Conservation (phyloP, 1,284 basidiomycete genomes). For the Fomitopsis palustris region DNA sequence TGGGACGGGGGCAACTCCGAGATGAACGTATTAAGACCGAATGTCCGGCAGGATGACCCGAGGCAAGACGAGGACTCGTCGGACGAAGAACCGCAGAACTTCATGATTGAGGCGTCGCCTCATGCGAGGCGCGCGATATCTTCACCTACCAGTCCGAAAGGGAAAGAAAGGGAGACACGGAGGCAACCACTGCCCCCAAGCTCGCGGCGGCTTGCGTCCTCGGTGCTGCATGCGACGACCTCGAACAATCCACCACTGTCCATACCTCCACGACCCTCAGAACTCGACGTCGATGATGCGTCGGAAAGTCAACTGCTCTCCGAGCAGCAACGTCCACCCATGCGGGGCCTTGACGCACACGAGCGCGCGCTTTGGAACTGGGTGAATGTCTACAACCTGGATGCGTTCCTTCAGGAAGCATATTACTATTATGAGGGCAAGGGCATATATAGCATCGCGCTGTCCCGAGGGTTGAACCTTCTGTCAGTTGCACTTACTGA, state of each 20-base stretch:
- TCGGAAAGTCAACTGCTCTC: slow-evolving; percentile 19
- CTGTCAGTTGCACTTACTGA: slow-evolving; percentile 59
- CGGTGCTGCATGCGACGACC: slow-evolving; percentile 32
- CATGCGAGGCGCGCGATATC: slow-evolving; percentile 31
- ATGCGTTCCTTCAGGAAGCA: slow-evolving; percentile 92
- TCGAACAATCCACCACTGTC: slow-evolving; percentile 28
- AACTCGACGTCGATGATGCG: slow-evolving; percentile 42
- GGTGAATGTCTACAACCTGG: slow-evolving; percentile 97
- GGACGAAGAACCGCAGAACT: slow-evolving; percentile 79
- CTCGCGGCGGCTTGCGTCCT: slow-evolving; percentile 17
- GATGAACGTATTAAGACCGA: slow-evolving; percentile 57
- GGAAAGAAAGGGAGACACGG: slow-evolving; percentile 31
- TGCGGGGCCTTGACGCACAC: slow-evolving; percentile 77
- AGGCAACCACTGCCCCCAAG: slow-evolving; percentile 24
- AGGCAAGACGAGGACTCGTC: slow-evolving; percentile 58
- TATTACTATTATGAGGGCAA: slow-evolving; percentile 97
- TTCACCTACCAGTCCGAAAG: slow-evolving; percentile 31
- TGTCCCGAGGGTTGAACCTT: slow-evolving; percentile 85
- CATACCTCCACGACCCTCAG: slow-evolving; percentile 67
- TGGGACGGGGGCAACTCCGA: slow-evolving; percentile 55
- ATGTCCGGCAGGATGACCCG: slow-evolving; percentile 59
- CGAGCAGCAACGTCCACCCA: slow-evolving; percentile 36
- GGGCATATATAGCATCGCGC: slow-evolving; percentile 91
- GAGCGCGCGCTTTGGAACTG: slow-evolving; percentile 96
- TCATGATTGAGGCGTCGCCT: slow-evolving; percentile 68